Base-by-base conservation (phyloP, 495 filamentous ascomycete species). In the Haplographium delicatum region DNA sequence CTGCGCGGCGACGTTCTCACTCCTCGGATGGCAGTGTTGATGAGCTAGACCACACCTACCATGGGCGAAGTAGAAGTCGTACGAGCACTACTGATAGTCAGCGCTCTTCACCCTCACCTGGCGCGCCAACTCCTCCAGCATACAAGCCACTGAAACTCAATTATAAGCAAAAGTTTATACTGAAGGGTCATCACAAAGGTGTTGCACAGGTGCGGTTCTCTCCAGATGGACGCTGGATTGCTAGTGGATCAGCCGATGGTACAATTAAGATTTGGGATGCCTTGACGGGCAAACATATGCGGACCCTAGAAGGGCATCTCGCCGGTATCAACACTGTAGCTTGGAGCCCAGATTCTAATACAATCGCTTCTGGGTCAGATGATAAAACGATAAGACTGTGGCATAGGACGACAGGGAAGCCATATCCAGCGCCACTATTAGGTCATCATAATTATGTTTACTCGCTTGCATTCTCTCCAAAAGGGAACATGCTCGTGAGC, bases 401-500 rank as follows among this genome's bases (percentile, higher is more conserved):
- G 93, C 85, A 96, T 64, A 75, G 88, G 15, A 69, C 79, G 11
- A 91, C 87, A 0, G 86, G 86, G 51, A 67, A 76, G 35, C 67
- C 69, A 26, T 67, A 50, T 62, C 65, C 35, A 62, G 65, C 42
- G 53, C 81, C 86, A 6, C 74, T 96, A 54, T 66, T 82, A 25
- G 91, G 93, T 34, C 93, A 98, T 63, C 91, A 96, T 63, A 96
- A 91, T 63, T 96, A 96, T 71, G 83, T 98, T 37, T 96, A 91
- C 67, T 84, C 84, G 28, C 75, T 98, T 40, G 89, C 91, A 18
- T 98, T 96, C 67, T 88, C 87, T 13, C 93, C 94, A 1, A 95
- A 95, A 67, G 94, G 93, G 30, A 97, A 96, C 60, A 95, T 96
- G 59, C 79, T 98, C 15, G 93, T 86, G 30, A 91, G 86, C 50